Percentiles rank a stretch among this genome's conserved stretches.
phyloP scores from a whole-genome alignment of 2,329 filamentous ascomycete genomes.

The Akanthomyces dipterigenus region DNA sequence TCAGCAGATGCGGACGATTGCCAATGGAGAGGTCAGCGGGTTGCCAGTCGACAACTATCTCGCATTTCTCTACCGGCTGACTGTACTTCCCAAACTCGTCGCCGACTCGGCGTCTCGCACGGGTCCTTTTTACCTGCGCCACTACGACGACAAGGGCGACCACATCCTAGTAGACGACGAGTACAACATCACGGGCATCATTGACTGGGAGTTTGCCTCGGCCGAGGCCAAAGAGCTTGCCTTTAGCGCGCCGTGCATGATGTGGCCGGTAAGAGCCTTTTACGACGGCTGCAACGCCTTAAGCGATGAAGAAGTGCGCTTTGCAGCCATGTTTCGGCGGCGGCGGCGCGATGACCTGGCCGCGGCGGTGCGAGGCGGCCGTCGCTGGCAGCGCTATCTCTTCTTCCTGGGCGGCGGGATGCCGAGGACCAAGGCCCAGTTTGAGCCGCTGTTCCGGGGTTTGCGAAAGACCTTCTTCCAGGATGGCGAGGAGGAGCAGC shows the following conservation, averaged over 20 bases:
- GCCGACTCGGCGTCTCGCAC: not conserved
- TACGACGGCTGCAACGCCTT: no score
- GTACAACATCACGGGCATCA: not conserved
- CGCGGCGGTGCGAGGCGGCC: not conserved
- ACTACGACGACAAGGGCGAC: not conserved
- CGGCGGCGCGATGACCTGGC: not conserved
- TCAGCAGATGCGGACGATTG: no score
- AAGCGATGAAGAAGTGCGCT: no score
- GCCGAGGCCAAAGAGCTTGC: no score
- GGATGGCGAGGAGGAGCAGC: not conserved
- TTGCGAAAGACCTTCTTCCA: not conserved
- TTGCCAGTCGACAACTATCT: no score
- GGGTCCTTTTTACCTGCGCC: not conserved
- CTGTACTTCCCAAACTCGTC: not conserved
- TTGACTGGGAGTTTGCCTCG: not conserved
- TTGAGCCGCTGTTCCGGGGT: not conserved
- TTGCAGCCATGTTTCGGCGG: not conserved
- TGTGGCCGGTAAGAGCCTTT: no score
- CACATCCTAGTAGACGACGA: not conserved
- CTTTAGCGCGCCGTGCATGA: no score
- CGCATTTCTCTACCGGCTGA: not conserved
- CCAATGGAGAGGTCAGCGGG: no score
- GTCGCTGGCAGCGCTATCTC: not conserved
- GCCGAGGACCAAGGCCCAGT: not conserved
- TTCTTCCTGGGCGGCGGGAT: not conserved